Percentiles rank a stretch among this genome's conserved stretches.
Evolutionary conservation across 2,329 filamentous ascomycete species (phyloP).

Genomic region (Juglanconis juglandina): DNA sequence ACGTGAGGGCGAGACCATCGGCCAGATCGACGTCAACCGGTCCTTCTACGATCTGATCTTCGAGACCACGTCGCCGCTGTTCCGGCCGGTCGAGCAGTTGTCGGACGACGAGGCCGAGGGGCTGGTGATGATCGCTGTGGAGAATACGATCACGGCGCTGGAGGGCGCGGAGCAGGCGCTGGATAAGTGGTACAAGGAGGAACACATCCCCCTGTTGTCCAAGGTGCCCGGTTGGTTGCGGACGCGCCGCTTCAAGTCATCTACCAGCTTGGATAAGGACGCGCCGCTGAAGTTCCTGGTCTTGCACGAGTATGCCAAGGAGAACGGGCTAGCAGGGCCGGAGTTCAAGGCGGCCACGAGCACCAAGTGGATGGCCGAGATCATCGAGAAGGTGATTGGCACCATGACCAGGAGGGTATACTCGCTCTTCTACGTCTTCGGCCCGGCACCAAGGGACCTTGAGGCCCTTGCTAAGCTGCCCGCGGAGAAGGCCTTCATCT

Average conservation of each 20-base stretch:
- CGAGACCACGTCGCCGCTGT: conserved; percentile 52
- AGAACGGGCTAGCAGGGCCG: conserved; percentile 63
- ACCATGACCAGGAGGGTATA: conserved; percentile 59
- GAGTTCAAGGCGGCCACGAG: conserved; percentile 61
- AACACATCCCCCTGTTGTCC: conserved; percentile 68
- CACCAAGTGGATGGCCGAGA: conserved; percentile 59
- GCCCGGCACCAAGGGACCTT: conserved; percentile 68
- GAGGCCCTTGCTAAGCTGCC: conserved; percentile 50
- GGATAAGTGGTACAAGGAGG: conserved; percentile 70
- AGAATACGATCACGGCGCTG: conserved; percentile 51
- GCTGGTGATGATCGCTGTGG: conserved; percentile 60
- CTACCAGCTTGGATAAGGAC: conserved; percentile 54
- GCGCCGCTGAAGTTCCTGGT: conserved; percentile 57
- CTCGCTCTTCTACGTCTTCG: conserved; percentile 76
- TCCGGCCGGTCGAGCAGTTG: conserved; percentile 57
- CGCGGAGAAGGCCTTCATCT: conserved; percentile 46
- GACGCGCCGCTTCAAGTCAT: conserved; percentile 64
- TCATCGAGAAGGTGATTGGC: conserved; percentile 57
- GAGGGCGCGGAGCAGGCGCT: conserved; percentile 49
- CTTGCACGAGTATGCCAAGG: conserved; percentile 68
- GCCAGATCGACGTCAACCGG: conserved; percentile 61
- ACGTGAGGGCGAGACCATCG: conserved; percentile 53
- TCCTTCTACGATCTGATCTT: conserved; percentile 67
- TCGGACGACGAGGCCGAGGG: conserved; percentile 56
- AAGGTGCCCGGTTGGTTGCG: conserved; percentile 78